A percentile compares a stretch with the other conserved stretches of the same genome.
These are phyloP conservation scores for Boletus reticulatus DNA, from an alignment of 768 basidiomycete species.

Conservation along the genomic window DNA sequence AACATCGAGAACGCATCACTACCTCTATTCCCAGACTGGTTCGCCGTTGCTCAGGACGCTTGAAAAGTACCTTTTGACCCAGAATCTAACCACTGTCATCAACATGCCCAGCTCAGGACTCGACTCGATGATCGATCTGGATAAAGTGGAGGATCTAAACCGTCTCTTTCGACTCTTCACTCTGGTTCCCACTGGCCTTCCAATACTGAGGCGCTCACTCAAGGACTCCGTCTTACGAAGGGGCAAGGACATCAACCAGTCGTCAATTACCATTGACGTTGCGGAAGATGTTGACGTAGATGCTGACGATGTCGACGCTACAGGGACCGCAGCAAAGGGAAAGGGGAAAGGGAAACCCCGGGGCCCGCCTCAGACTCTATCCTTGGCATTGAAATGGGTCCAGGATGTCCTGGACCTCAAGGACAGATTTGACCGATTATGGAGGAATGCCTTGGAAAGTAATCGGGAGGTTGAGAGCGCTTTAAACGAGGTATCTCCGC, in stretches of 20 bases:
- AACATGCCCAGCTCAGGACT: constrained; percentile 82
- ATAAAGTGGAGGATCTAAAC: constrained; percentile 71
- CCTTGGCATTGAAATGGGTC: constrained; percentile 86
- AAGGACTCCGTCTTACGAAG: constrained; percentile 69
- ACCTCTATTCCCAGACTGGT: constrained; percentile 75
- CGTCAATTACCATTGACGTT: constrained; percentile 43
- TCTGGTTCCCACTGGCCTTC: constrained; percentile 64
- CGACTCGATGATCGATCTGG: constrained; percentile 80
- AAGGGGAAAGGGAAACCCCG: constrained; percentile 60
- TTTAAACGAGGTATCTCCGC: constrained; percentile 70
- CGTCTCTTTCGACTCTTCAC: constrained; percentile 77
- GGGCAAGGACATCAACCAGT: constrained; percentile 78
- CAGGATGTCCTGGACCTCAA: constrained; percentile 88
- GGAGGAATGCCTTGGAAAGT: constrained; percentile 64
- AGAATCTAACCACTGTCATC: constrained; percentile 75
- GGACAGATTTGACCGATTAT: constrained; percentile 82
- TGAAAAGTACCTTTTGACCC: constrained; percentile 70
- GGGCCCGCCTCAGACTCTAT: constrained; percentile 41
- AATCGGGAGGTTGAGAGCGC: constrained; percentile 79
- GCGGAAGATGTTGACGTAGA: constrained; percentile 35
- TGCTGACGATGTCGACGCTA: constrained; percentile 34
- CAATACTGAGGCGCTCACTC: constrained; percentile 60
- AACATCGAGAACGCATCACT: constrained; percentile 80
- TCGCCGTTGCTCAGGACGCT: constrained; percentile 70
- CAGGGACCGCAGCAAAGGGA: constrained; percentile 36